Base-by-base conservation (phyloP, 2,329 filamentous ascomycete species). In the Zymoseptoria brevis region DNA sequence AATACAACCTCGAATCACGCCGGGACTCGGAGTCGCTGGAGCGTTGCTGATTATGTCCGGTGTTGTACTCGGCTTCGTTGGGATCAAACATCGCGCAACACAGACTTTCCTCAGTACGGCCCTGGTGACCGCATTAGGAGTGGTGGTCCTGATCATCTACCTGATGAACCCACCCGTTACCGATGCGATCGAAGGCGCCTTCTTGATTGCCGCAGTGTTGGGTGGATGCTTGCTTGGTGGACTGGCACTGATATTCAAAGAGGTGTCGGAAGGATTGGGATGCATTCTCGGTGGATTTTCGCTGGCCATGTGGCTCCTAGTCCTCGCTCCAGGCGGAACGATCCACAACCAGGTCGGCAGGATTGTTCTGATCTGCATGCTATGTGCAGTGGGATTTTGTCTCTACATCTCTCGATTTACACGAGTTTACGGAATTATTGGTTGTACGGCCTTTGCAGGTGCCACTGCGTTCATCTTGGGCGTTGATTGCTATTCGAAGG, bases 201-300 rank as follows among this genome's bases (percentile, higher is more conserved):
- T 94, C 72, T 83, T 97, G 41, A 88, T 91, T 6, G 92, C 90
- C 2, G 83, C 82, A 2, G 80, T 89, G 41, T 75, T 90, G 62
- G 87, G 90, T 0, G 90, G 91, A 1, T 71, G 85, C 5, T 79
- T 90, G 21, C 81, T 96, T 19, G 93, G 92, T 16, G 88, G 80
- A 11, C 76, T 87, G 2, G 84, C 90, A 0, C 80, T 91, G 8
- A 79, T 96, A 9, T 96, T 96, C 75, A 83, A 85, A 58, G 91
- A 96, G 67, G 79, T 96, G 51, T 91, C 90, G 0, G 87, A 88
- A 72, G 87, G 91, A 58, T 77, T 96, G n/a, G 90, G 88, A 1
- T 96, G 90, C 70, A 77, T 93, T n/a, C 78, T 96, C 0, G 91
- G 90, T 24, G 91, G 91, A 0, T 96, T 94, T 72, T 90, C 86